Conservation (phyloP, 257 asterid genomes). For the Jasminum sambac region DNA sequence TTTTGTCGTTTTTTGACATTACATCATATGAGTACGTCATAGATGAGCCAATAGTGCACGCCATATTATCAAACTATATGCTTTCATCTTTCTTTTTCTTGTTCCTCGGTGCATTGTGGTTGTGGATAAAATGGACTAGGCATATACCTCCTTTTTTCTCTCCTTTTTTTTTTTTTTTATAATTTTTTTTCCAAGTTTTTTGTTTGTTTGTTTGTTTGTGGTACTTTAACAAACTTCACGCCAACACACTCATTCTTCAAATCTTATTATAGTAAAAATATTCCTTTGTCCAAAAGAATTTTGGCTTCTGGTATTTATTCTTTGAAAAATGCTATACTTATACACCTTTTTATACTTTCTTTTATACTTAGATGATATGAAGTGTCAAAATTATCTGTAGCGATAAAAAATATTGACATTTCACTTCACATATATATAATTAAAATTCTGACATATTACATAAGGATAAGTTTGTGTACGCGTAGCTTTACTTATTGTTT, state of each 20-base stretch:
- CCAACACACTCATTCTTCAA: conserved; percentile 7
- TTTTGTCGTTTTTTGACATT: conserved; percentile 43
- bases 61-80: conserved; percentile 36
- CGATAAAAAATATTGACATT: no score
- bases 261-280: conserved; percentile 16
- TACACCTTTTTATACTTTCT: no score
- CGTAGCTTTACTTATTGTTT: no score
- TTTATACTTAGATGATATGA: no score
- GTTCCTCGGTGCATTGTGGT: conserved; percentile 23
- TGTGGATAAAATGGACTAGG: conserved; percentile 34
- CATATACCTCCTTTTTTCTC: conserved; percentile 32
- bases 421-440: no score
- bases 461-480: no score
- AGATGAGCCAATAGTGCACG: conserved; percentile 33
- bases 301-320: conserved; percentile 16
- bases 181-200: not conserved
- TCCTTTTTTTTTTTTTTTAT: conserved; percentile 15
- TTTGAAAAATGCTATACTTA: not conserved
- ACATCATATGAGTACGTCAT: conserved; percentile 33
- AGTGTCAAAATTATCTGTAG: no score
- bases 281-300: conserved; percentile 17
- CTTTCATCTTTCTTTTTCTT: conserved; percentile 8
- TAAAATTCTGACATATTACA: no score
- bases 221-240: conserved; percentile 51
- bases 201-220: conserved; percentile 26